phyloP scores from a whole-genome alignment of 371 early-diverging fungal species.

The Thermomucor indicae-seudaticae region DNA sequence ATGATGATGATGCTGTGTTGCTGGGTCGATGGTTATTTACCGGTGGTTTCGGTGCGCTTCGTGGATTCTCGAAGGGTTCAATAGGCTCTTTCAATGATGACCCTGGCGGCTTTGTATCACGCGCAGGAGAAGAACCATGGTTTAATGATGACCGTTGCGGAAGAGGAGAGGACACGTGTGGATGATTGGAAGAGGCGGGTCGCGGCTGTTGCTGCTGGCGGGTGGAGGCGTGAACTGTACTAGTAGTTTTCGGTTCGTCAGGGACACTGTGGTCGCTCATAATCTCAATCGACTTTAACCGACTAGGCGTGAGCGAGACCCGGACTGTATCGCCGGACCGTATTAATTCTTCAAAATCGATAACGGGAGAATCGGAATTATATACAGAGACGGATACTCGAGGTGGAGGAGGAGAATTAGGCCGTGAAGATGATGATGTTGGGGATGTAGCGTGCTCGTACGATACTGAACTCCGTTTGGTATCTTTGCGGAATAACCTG shows the following conservation, averaged over 20 bases:
- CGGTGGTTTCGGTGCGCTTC: conserved; percentile 12
- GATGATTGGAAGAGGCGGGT: too few species aligned
- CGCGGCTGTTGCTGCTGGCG: too few species aligned
- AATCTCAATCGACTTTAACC: conserved; percentile 56
- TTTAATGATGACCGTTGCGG: neutral
- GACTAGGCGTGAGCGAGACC: conserved; percentile 58
- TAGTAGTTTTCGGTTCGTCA: too few species aligned
- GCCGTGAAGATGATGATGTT: neutral
- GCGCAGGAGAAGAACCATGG: neutral
- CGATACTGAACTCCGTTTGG: conserved; percentile 1
- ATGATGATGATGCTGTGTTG: too few species aligned
- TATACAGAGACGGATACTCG: conserved; percentile 13
- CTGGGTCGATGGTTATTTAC: too few species aligned
- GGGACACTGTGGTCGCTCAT: conserved; percentile 17
- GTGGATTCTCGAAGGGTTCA: conserved; percentile 8
- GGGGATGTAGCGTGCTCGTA: conserved; percentile 4
- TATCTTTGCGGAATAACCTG: conserved; percentile 12
- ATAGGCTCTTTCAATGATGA: conserved; percentile 2
- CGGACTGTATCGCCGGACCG: conserved; percentile 54
- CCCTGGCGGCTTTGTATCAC: neutral
- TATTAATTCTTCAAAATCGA: conserved; percentile 57
- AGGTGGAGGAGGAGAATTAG: too few species aligned
- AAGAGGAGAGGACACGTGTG: too few species aligned
- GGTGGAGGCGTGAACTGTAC: too few species aligned
- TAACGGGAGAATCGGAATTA: conserved; percentile 16